A percentile compares a stretch with the other conserved stretches of the same genome.
phyloP scores from a whole-genome alignment of 805 yeast species.

The Ascoidea asiatica region DNA sequence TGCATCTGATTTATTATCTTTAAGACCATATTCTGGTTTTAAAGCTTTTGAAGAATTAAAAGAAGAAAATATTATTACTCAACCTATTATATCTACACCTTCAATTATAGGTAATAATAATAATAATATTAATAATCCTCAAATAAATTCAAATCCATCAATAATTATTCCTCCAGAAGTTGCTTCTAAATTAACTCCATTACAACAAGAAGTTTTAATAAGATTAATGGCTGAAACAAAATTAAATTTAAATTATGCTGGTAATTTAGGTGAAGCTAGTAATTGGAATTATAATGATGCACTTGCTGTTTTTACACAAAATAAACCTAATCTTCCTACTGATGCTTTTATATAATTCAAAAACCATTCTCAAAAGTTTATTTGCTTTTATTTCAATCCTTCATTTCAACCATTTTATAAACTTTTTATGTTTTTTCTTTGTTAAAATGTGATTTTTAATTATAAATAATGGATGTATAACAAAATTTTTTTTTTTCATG shows the following conservation, averaged over 20 bases:
- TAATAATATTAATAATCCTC: constrained; percentile 2
- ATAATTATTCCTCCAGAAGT: constrained; percentile 37
- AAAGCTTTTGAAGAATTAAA: constrained; percentile 20
- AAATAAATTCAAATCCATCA: constrained; percentile 7
- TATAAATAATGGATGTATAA: too few relatives aligned
- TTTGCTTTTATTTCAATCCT: too few relatives aligned
- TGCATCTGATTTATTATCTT: constrained; percentile 69
- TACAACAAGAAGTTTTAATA: constrained; percentile 51
- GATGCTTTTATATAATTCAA: constrained; percentile 31
- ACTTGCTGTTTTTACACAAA: constrained; percentile 53
- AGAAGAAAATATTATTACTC: constrained; percentile 4
- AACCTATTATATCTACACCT: constrained; percentile 10
- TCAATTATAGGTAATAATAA: constrained; percentile 1
- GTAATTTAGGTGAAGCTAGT: constrained; percentile 79
- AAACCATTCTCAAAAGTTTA: too few relatives aligned
- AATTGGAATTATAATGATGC: constrained; percentile 70
- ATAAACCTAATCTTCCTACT: constrained; percentile 45
- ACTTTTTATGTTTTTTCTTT: too few relatives aligned
- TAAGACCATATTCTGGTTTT: constrained; percentile 45
- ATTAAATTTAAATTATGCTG: constrained; percentile 64
- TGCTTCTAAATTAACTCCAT: constrained; percentile 31
- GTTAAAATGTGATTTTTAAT: too few relatives aligned
- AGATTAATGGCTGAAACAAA: constrained; percentile 61
- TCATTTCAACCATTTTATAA: too few relatives aligned
- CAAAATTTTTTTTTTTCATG: too few relatives aligned